Conservation (phyloP, 2,329 filamentous ascomycete species). For the Thelonectria rubi region DNA sequence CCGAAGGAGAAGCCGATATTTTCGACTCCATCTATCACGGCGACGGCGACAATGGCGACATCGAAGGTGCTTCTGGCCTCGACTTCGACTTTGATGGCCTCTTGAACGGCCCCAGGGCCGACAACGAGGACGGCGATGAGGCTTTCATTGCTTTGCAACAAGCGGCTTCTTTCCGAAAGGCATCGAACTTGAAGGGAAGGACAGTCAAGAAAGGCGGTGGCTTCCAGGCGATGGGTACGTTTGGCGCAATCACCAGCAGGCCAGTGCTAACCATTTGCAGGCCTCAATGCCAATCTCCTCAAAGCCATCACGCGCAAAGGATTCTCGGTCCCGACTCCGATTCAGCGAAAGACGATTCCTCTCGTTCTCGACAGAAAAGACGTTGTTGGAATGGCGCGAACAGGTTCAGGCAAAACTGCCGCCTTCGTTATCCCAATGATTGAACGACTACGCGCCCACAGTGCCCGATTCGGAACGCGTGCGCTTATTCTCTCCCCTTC, state of each 20-base stretch:
- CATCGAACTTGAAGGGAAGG: slow-evolving; percentile 81
- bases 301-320: slow-evolving; percentile 94
- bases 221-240: slow-evolving; percentile 89
- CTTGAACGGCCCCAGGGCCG: slow-evolving; percentile 58
- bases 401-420: slow-evolving; percentile 98
- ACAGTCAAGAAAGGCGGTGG: slow-evolving; percentile 94
- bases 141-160: slow-evolving; percentile 91
- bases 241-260: neutral
- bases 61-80: slow-evolving; percentile 48
- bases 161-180: slow-evolving; percentile 87
- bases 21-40: slow-evolving; percentile 77
- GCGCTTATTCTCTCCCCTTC: slow-evolving; percentile 92
- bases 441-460: slow-evolving; percentile 89
- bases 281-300: slow-evolving; percentile 81
- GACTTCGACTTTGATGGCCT: slow-evolving; percentile 69
- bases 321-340: slow-evolving; percentile 94
- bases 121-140: slow-evolving; percentile 76
- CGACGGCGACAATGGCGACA: slow-evolving; percentile 59
- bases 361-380: slow-evolving; percentile 89
- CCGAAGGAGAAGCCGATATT: slow-evolving; percentile 93
- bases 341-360: slow-evolving; percentile 96
- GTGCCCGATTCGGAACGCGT: slow-evolving; percentile 83
- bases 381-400: slow-evolving; percentile 98
- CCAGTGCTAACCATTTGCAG: slow-evolving; percentile 49
- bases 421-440: slow-evolving; percentile 99